Evolutionary conservation across 352 stramenopile genomes (phyloP), one percentile per base, ranked within the genome.

Genomic region (Globisporangium parvum): DNA sequence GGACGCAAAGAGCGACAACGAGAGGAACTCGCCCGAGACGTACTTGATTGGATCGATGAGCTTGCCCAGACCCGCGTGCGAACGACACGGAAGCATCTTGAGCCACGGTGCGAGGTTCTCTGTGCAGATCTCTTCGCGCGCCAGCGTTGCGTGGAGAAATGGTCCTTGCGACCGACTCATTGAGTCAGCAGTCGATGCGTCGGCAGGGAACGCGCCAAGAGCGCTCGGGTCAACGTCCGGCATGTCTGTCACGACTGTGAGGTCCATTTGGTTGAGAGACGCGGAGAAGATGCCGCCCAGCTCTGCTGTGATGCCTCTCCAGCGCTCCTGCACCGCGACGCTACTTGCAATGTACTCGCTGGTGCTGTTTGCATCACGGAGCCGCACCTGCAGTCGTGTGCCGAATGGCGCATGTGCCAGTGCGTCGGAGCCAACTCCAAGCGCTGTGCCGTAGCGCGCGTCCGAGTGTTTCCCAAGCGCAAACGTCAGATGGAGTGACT

Each of bases 71-170:
- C 86, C 82, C 1, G 71, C 57, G 28, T 87, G 63, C 6, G 70
- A 60, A 17, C 85, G 77, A 49, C 84, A 95, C 15, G 87, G 87
- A 24, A 95, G 69, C 67, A 96, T 80, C 66, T 95, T 95, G 53
- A 96, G 75, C 84, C 82, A 94, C 23, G 87, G 84, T 47, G 83
- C 89, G 37, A 96, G 70, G 56, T 96, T 96, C 62, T 96, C 87
- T 1, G 87, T 94, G 55, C 87, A 96, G 20, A 93, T 69, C 65
- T 93, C 82, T 59, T 96, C 87, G 6, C 84, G 75, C 6, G 82
- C 67, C 20, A 96, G 66, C 47, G 72, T 70, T n/a, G 73, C 85
- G 53, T 93, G 73, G 18, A 87, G 53, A 26, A 87, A 82, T 10
- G 20, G 56, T 10, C 47, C 50, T 12, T 46, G 57, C 20, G 31